Evolutionary conservation across 2,329 filamentous ascomycete genomes (phyloP).

Genomic region (Dactylellina sp.): DNA sequence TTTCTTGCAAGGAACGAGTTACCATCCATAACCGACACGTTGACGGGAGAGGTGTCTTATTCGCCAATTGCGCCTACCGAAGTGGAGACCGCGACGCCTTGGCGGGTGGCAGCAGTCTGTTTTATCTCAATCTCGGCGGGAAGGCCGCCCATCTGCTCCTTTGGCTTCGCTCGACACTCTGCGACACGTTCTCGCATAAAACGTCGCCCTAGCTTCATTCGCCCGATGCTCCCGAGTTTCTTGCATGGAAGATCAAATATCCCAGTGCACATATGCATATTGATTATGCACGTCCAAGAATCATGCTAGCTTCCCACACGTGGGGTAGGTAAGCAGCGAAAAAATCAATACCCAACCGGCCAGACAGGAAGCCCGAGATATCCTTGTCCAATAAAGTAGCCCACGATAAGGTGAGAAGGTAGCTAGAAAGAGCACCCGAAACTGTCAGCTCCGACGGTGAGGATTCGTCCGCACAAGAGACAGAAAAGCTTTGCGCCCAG

Average conservation of each 20-base stretch:
- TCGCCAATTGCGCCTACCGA: slow-evolving; percentile 30
- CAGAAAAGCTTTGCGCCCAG: slow-evolving; percentile 18
- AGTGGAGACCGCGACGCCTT: slow-evolving; percentile 1
- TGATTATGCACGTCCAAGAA: slow-evolving; percentile 15
- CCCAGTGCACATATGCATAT: slow-evolving; percentile 13
- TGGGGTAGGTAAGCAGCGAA: slow-evolving; percentile 32
- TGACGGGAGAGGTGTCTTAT: slow-evolving; percentile 31
- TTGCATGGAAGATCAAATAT: slow-evolving; percentile 34
- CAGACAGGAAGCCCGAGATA: slow-evolving; percentile 43
- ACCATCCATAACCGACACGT: slow-evolving; percentile 17
- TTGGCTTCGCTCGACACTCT: slow-evolving; percentile 9
- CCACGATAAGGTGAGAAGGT: slow-evolving; percentile 19
- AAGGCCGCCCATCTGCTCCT: slow-evolving; percentile 16
- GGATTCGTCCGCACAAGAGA: slow-evolving; percentile 7
- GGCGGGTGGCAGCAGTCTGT: slow-evolving; percentile 7
- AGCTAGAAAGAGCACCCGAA: not conserved
- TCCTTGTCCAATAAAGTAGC: slow-evolving; percentile 20
- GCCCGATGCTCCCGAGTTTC: not conserved
- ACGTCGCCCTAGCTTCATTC: not conserved
- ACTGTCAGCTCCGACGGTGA: slow-evolving; percentile 11
- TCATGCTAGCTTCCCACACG: slow-evolving; percentile 38
- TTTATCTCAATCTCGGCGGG: slow-evolving; percentile 14
- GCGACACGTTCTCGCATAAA: slow-evolving; percentile 30
- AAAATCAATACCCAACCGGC: slow-evolving; percentile 4
- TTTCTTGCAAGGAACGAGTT: not conserved